Base-by-base conservation (phyloP, 108 stramenopile species). In the Seminavis robusta region DNA sequence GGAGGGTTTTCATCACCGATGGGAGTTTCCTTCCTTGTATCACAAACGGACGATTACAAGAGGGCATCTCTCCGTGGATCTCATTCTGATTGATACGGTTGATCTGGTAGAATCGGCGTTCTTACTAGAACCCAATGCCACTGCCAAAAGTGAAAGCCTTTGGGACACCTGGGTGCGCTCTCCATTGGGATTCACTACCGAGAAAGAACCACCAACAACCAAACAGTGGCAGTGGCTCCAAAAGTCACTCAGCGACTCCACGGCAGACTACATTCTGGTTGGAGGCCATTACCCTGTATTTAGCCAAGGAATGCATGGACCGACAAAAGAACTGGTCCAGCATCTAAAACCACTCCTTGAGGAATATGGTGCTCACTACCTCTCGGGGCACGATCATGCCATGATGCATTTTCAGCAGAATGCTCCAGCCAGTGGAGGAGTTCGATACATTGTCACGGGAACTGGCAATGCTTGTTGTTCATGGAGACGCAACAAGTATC, bases 341-440 rank as follows among this genome's bases (percentile, higher is more conserved):
- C 37, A 60, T 8, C 38, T 79, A 38, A 65, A 76, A 47, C 78
- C 78, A 0, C 17, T 79, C 36, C 48, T 79, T 53, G 56, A 58
- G 38, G 57, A 76, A 43, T 68, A 79, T 47, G 61, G 56, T 4
- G 78, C 74, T 4, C 70, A 70, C 8, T 79, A 79, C 36, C 28
- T 79, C 5, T 65, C 63, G 1, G 78, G 78, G 24, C 78, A 79
- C 59, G 78, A 79, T 26, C 78, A 79, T 43, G 75, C 74, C 52
- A 71, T 65, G 59, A 58, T 73, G 24, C 66, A 75, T 46, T 70
- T 53, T 20, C 32, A 52, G 0, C 42, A 54, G 30, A 43, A 79
- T n/a, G 40, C 43, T 17, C n/a, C n/a, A n/a, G n/a, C n/a, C n/a
- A n/a, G n/a, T n/a, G n/a, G n/a, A n/a, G n/a, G n/a, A n/a, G 67